Conservation (phyloP, 2,329 filamentous ascomycete genomes). For the Hymenoscyphus linearis region DNA sequence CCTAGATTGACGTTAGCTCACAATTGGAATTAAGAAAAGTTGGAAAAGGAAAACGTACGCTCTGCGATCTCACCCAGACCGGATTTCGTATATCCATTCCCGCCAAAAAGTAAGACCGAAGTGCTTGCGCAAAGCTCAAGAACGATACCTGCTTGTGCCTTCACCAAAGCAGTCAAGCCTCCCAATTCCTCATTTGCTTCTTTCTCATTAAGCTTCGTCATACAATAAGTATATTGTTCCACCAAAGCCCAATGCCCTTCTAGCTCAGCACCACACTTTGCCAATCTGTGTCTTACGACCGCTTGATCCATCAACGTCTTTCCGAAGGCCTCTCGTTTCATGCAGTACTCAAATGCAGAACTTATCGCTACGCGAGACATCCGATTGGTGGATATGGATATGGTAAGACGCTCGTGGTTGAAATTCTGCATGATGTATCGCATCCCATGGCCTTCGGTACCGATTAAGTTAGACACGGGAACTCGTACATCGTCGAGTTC, state of each 20-base stretch:
- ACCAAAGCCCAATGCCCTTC: constrained; percentile 70
- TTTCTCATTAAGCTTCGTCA: constrained; percentile 54
- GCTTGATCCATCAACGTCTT: constrained; percentile 68
- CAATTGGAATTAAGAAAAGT: too few species aligned
- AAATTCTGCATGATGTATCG: constrained; percentile 73
- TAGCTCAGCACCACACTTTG: constrained; percentile 62
- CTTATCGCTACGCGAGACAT: constrained; percentile 55
- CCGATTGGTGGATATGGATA: constrained; percentile 59
- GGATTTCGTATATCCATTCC: constrained; percentile 64
- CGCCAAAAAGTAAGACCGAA: constrained; percentile 67
- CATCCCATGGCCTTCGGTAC: constrained; percentile 66
- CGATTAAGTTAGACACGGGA: constrained; percentile 64
- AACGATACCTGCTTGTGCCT: constrained; percentile 68
- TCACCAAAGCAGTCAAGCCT: constrained; percentile 65
- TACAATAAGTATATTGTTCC: constrained; percentile 64
- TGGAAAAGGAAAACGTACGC: constrained; percentile 43
- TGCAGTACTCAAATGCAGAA: constrained; percentile 55
- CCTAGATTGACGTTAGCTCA: constrained; percentile 34
- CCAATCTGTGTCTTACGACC: constrained; percentile 67
- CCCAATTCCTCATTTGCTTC: constrained; percentile 61
- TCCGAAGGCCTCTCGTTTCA: constrained; percentile 63
- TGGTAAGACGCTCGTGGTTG: constrained; percentile 69
- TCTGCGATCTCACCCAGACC: constrained; percentile 69
- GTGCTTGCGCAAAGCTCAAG: constrained; percentile 65
- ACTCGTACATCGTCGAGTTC: constrained; percentile 71